Evolutionary conservation across 2,329 filamentous ascomycete genomes (phyloP), one percentile per base, ranked within the genome.

Genomic region (Penicillium italicum): DNA sequence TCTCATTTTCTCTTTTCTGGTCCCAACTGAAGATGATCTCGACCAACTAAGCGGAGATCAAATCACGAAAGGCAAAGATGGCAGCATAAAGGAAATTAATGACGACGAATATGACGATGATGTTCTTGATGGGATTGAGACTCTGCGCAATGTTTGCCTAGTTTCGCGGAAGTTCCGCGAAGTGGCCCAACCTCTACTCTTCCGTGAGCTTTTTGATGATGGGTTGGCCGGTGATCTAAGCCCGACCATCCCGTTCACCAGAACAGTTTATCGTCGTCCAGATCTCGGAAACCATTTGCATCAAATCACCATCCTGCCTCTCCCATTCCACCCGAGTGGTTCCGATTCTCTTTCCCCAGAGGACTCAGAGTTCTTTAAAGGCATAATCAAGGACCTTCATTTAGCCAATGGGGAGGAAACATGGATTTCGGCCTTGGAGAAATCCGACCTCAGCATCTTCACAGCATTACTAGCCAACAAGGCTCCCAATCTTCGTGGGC

Each of bases 161-260:
- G 65, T 67, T 18, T 66, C 59, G 6, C 60, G 41, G 12, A 40
- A 41, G 24, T 61, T 65, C 22, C 57, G 65, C 16, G 57, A 61
- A 3, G 28, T 67, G 8, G 60, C 60, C 1, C 65, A 68, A 37
- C 64, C 65, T 41, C 34, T 66, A n/a, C 44, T 68, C 11, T 66
- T 62, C 42, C 43, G 48, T 11, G 11, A 61, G 5, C 56, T 66
- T 24, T 31, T 26, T 20, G 60, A 67, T 33, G 50, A 55, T 22
- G 34, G 33, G n/a, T 8, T 46, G 12, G 14, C 12, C 12, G 47
- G 47, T 5, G 36, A 49, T 36, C n/a, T 52, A 2, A 16, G 6
- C 12, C 51, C 51, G 12, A 57, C 58, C 3, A 41, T 64, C 2
- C 20, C 26, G 1, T 62, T 67, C 33, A 50, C 56, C 20, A 57